Conservation (phyloP, 352 stramenopile genomes). For the Aphanomyces euteiches region DNA sequence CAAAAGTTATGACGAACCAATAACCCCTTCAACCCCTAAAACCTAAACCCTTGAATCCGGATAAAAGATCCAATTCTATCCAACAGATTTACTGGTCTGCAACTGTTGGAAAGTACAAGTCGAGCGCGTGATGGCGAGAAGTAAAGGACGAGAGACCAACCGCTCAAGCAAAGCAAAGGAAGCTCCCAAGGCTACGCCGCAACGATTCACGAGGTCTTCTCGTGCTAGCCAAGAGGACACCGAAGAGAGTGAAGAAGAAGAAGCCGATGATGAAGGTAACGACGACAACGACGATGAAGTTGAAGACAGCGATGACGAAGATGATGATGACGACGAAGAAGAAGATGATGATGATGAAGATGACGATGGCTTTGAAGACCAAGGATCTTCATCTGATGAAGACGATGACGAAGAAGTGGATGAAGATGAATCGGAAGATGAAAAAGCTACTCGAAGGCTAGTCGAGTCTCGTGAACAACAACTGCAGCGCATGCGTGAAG, state of each 20-base stretch:
- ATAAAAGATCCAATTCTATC: slow-evolving; percentile 23
- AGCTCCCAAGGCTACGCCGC: not conserved
- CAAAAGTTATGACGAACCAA: too few species aligned
- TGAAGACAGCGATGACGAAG: slow-evolving; percentile 46
- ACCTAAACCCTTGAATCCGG: not conserved
- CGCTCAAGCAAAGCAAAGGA: not conserved
- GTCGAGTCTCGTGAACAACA: slow-evolving; percentile 68
- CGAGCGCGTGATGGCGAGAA: not conserved
- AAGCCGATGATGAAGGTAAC: slow-evolving; percentile 40
- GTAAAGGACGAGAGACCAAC: slow-evolving; percentile 1
- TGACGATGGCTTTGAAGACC: slow-evolving; percentile 78
- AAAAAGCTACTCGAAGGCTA: slow-evolving; percentile 76
- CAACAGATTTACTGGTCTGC: slow-evolving; percentile 22
- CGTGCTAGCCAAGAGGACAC: not conserved
- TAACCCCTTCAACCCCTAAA: too few species aligned
- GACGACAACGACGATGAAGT: slow-evolving; percentile 65
- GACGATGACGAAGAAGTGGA: slow-evolving; percentile 55
- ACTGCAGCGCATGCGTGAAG: slow-evolving; percentile 78
- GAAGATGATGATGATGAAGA: slow-evolving; percentile 48
- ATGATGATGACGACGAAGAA: slow-evolving; percentile 44
- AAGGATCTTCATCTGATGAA: slow-evolving; percentile 73
- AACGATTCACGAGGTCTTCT: not conserved
- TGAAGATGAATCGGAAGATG: slow-evolving; percentile 66
- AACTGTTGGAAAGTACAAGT: slow-evolving; percentile 15
- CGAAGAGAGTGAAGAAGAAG: slow-evolving; percentile 30